These are phyloP conservation scores for Cornus controversa DNA, from an alignment of 148 eudicot species.

Conservation along the genomic window DNA sequence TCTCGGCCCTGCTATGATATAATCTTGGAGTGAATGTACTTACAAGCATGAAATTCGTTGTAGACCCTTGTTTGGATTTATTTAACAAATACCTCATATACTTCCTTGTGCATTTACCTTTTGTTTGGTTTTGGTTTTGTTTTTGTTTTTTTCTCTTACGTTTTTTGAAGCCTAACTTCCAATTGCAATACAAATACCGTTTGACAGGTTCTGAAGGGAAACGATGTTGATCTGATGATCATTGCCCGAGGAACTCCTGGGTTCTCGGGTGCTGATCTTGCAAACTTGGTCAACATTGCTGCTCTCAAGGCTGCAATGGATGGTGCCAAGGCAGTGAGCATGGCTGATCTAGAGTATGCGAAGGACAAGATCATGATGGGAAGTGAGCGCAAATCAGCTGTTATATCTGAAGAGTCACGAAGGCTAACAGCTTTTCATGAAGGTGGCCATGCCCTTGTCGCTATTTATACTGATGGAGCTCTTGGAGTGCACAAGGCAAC, in stretches of 20 bases:
- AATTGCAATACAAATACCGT: background rate
- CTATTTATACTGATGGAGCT: conserved; percentile 77
- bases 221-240: conserved; percentile 75
- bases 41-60: background rate
- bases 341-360: conserved; percentile 70
- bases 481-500: conserved; percentile 86
- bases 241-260: conserved; percentile 88
- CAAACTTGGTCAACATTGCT: conserved; percentile 70
- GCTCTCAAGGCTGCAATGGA: conserved; percentile 91
- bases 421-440: conserved; percentile 78
- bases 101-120: no score
- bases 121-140: no score
- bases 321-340: conserved; percentile 68
- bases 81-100: no score
- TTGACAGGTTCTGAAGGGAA: conserved; percentile 66
- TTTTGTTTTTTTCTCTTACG: no score
- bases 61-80: no score
- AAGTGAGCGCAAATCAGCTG: conserved; percentile 81
- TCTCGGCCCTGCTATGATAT: no score
- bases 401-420: conserved; percentile 72
- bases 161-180: no score
- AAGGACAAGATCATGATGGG: conserved; percentile 88
- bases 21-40: no score
- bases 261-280: conserved; percentile 85
- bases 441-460: conserved; percentile 84